phyloP scores from a whole-genome alignment of 208 protist species.

The Strigomonas culicis region DNA sequence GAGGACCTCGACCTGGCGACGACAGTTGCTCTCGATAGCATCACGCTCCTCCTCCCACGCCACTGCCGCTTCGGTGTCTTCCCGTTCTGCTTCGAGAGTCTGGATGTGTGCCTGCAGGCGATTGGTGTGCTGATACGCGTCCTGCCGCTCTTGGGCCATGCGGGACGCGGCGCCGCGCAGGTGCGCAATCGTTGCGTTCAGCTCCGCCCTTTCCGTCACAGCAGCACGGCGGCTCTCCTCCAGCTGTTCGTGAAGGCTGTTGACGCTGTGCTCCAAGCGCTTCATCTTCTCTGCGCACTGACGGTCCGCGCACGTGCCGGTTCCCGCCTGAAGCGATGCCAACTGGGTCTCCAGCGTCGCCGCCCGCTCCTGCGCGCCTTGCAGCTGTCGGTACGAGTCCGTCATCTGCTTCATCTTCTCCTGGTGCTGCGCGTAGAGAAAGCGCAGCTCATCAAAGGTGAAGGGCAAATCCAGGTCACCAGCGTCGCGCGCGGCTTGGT shows the following conservation, averaged over 20 bases:
- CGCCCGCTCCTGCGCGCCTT: neutral
- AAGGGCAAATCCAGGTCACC: conserved; percentile 11
- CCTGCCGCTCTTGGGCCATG: neutral
- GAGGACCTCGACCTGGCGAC: neutral
- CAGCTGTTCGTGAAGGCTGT: neutral
- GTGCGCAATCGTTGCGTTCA: neutral
- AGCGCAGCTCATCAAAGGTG: conserved; percentile 1
- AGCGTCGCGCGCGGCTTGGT: conserved; percentile 16
- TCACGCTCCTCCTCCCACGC: neutral
- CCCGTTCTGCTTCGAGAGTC: neutral
- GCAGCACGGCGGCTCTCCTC: conserved; percentile 1
- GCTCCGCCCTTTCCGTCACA: conserved; percentile 1
- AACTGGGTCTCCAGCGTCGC: neutral
- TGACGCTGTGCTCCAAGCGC: neutral
- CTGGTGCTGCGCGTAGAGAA: neutral
- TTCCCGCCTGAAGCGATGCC: neutral
- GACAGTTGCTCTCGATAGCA: neutral
- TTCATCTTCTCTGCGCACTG: neutral
- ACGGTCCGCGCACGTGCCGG: neutral
- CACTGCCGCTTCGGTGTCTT: neutral
- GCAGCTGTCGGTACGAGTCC: conserved; percentile 5
- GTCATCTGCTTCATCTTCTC: neutral
- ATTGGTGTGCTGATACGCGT: neutral
- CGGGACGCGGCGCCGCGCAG: neutral
- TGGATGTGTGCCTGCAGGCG: neutral